Conservation (phyloP, 2,329 filamentous ascomycete genomes). For the Claviceps fusiformis region DNA sequence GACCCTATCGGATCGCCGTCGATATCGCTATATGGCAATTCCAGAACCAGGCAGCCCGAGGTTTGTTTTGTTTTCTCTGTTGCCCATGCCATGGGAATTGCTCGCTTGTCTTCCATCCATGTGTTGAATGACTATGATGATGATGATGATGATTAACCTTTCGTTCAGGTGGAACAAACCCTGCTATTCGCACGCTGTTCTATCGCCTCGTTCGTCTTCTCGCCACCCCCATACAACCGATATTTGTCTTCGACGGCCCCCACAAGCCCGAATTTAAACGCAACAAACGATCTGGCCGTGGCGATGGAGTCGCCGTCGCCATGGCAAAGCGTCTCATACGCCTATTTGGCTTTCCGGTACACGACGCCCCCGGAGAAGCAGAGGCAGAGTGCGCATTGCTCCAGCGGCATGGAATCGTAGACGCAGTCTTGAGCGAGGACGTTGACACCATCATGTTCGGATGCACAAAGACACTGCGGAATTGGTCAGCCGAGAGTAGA, state of each 20-base stretch:
- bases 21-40: conserved; percentile 98
- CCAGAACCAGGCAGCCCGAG: conserved; percentile 73
- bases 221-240: conserved; percentile 63
- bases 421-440: conserved; percentile 91
- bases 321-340: conserved; percentile 74
- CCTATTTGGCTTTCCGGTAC: conserved; percentile 70
- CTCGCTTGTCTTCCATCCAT: background rate
- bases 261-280: conserved; percentile 80
- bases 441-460: conserved; percentile 98
- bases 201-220: conserved; percentile 74
- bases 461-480: conserved; percentile 62
- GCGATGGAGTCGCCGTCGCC: conserved; percentile 54
- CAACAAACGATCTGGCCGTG: conserved; percentile 57
- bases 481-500: conserved; percentile 64
- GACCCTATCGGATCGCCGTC: conserved; percentile 75
- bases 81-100: background rate
- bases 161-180: conserved; percentile 61
- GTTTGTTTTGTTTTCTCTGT: conserved; percentile 17
- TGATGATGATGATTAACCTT: background rate
- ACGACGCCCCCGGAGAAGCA: conserved; percentile 85
- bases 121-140: conserved; percentile 3
- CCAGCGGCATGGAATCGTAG: conserved; percentile 69
- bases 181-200: conserved; percentile 81
- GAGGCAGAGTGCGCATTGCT: conserved; percentile 90
- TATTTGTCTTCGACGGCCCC: conserved; percentile 84